Evolutionary conservation across 257 asterid genomes (phyloP).

Genomic region (Scutellaria barbata): DNA sequence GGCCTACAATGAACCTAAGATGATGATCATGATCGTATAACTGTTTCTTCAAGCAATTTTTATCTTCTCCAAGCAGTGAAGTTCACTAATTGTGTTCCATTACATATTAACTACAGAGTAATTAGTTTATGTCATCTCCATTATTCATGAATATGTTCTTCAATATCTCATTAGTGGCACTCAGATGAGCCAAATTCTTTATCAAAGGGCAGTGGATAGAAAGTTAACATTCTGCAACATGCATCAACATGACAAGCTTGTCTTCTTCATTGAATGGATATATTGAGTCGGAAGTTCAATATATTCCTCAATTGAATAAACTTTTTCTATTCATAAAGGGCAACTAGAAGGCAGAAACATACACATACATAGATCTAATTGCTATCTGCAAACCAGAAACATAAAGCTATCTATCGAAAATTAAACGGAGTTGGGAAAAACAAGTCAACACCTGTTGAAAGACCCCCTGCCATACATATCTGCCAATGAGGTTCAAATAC

Average conservation of each 20-base stretch:
- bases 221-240: not conserved
- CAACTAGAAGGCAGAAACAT: constrained; percentile 1
- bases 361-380: not conserved
- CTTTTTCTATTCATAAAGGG: not conserved
- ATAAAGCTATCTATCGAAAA: not conserved
- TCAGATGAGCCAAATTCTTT: constrained; percentile 18
- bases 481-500: constrained; percentile 99
- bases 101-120: not conserved
- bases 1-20: not conserved
- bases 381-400: not conserved
- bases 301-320: not conserved
- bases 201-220: not conserved
- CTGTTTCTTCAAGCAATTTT: not conserved
- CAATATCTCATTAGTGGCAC: not conserved
- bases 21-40: constrained; percentile 12
- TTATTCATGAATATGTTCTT: constrained; percentile 16
- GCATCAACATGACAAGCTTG: not conserved
- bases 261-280: not conserved
- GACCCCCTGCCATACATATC: constrained; percentile 97
- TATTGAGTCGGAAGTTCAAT: not conserved
- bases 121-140: not conserved
- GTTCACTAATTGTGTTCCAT: not conserved
- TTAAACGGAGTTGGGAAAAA: constrained; percentile 6
- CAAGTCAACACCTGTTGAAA: constrained; percentile 74
- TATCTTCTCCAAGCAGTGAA: not conserved